Evolutionary conservation across 164 flowering plant species (phyloP).

Genomic region (Nymphaea colorata): DNA sequence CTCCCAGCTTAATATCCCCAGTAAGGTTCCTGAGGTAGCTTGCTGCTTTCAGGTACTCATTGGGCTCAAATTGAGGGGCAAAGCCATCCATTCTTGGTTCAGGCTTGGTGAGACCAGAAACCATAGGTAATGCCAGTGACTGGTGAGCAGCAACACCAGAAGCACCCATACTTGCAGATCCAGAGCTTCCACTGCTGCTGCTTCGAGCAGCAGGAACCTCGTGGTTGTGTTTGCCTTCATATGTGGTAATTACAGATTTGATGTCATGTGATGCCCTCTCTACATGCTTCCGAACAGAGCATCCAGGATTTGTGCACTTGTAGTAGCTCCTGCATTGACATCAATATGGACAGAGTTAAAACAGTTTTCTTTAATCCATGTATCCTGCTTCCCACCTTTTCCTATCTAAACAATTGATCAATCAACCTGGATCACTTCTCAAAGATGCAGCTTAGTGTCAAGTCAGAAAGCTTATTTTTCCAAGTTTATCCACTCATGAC

Average conservation of each 20-base stretch:
- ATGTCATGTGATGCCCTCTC: slow-evolving; percentile 70
- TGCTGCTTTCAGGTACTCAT: slow-evolving; percentile 29
- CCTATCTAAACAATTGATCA: no score
- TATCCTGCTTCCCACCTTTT: no score
- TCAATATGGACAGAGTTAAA: not conserved
- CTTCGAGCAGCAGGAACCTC: slow-evolving; percentile 78
- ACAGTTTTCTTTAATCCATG: no score
- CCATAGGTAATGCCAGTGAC: slow-evolving; percentile 19
- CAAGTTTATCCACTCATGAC: no score
- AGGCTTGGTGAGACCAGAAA: slow-evolving; percentile 26
- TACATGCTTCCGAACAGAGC: slow-evolving; percentile 70
- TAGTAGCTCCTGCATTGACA: slow-evolving; percentile 63
- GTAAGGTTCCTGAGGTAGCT: slow-evolving; percentile 24
- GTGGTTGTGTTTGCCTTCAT: slow-evolving; percentile 90
- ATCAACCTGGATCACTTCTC: no score
- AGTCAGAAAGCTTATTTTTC: no score
- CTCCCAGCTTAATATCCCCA: slow-evolving; percentile 33
- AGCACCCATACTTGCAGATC: slow-evolving; percentile 14
- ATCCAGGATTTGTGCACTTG: slow-evolving; percentile 82
- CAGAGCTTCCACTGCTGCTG: slow-evolving; percentile 27
- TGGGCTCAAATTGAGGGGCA: slow-evolving; percentile 33
- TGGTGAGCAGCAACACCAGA: slow-evolving; percentile 21
- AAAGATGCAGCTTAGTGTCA: no score
- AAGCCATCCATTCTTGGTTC: slow-evolving; percentile 36
- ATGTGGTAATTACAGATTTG: slow-evolving; percentile 64